A percentile compares a stretch with the other conserved stretches of the same genome.
These are phyloP conservation scores for Podila minutissima DNA, from an alignment of 192 early-diverging fungal genomes.

Conservation along the genomic window DNA sequence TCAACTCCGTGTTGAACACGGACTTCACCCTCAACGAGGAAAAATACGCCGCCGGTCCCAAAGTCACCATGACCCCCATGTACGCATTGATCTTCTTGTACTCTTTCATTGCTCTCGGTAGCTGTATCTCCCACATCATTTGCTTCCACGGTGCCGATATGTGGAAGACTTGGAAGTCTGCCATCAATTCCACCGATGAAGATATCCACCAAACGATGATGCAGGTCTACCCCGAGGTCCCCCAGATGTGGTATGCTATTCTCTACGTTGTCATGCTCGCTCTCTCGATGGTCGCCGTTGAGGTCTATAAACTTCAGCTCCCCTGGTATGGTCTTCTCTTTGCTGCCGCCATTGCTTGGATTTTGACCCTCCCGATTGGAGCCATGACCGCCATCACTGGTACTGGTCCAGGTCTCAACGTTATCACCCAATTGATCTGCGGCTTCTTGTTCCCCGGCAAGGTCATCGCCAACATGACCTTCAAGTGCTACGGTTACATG, in stretches of 20 bases:
- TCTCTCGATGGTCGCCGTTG: slow-evolving; percentile 39
- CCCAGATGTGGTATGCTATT: slow-evolving; percentile 57
- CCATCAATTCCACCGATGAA: slow-evolving; percentile 20
- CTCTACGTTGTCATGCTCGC: slow-evolving; percentile 50
- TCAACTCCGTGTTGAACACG: slow-evolving; percentile 54
- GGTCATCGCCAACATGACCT: slow-evolving; percentile 59
- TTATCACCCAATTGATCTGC: slow-evolving; percentile 65
- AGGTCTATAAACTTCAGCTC: slow-evolving; percentile 38
- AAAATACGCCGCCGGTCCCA: slow-evolving; percentile 54
- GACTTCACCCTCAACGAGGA: slow-evolving; percentile 62
- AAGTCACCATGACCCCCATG: slow-evolving; percentile 55
- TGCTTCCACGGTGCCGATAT: slow-evolving; percentile 72
- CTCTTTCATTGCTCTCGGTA: slow-evolving; percentile 61
- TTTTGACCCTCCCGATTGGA: slow-evolving; percentile 63
- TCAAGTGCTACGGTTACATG: slow-evolving; percentile 63
- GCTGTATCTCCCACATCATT: slow-evolving; percentile 61
- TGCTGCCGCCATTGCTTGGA: slow-evolving; percentile 39
- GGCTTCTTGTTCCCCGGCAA: slow-evolving; percentile 64
- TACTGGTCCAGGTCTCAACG: slow-evolving; percentile 56
- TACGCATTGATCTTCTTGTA: slow-evolving; percentile 59
- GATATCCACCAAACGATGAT: slow-evolving; percentile 52
- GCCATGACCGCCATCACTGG: slow-evolving; percentile 55
- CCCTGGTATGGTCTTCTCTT: slow-evolving; percentile 59
- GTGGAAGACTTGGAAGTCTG: slow-evolving; percentile 58
- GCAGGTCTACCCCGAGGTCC: slow-evolving; percentile 60